These are phyloP conservation scores for Cyclotella choctawhatcheeana DNA, from an alignment of 108 stramenopile genomes.

Conservation along the genomic window DNA sequence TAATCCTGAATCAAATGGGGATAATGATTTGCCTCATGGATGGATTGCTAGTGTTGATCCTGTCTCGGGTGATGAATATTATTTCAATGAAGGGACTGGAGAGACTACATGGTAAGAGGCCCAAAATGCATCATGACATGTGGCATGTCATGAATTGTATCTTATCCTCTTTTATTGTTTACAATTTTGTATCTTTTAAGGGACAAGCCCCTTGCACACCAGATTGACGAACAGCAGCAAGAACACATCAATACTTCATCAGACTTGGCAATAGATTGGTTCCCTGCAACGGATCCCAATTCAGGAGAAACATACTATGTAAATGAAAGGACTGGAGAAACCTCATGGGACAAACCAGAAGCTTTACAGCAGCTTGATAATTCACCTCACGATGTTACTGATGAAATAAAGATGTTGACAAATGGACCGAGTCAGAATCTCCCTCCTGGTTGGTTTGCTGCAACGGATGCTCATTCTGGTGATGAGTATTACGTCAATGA, in stretches of 20 bases:
- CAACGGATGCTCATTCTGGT: background rate
- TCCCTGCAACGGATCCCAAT: slow-evolving; percentile 63
- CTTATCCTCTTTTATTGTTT: too few relatives aligned
- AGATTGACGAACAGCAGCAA: slow-evolving; percentile 8
- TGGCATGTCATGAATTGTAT: background rate
- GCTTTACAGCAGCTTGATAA: slow-evolving; percentile 1
- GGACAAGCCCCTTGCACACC: background rate
- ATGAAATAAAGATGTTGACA: background rate
- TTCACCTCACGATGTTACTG: background rate
- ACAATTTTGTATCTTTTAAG: too few relatives aligned
- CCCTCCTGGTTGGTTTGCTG: slow-evolving; percentile 6
- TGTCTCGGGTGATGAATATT: slow-evolving; percentile 9
- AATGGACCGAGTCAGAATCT: background rate
- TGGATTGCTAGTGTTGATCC: slow-evolving; percentile 79
- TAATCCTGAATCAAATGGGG: background rate
- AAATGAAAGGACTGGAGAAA: slow-evolving; percentile 81
- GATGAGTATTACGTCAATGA: slow-evolving; percentile 8
- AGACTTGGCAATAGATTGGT: slow-evolving; percentile 52
- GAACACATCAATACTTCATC: slow-evolving; percentile 4
- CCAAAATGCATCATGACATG: too few relatives aligned
- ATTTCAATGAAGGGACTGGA: slow-evolving; percentile 29
- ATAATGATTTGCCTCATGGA: slow-evolving; percentile 51
- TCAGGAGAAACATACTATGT: slow-evolving; percentile 75
- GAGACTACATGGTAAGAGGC: slow-evolving; percentile 31
- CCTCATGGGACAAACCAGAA: slow-evolving; percentile 77